Base-by-base conservation (phyloP, 1,284 basidiomycete species). In the Boletus sp. region DNA sequence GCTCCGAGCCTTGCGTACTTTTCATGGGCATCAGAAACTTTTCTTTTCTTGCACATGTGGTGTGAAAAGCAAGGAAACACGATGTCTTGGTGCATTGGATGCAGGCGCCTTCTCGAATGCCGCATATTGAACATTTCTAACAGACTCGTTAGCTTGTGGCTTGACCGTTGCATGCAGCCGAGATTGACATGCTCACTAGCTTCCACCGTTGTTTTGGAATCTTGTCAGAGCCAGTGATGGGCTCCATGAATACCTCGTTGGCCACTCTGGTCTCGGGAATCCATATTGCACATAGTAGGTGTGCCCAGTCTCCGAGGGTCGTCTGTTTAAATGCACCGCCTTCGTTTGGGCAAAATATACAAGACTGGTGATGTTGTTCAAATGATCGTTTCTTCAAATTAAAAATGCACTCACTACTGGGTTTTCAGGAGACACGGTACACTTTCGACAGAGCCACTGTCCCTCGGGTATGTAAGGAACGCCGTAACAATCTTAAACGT, bases 301-400 rank as follows among this genome's bases (percentile, higher is more conserved):
- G 97, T 0, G 95, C 93, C 97, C 97, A 99, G 64, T 95, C 91
- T 0, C 94, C 95, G 27, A 89, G 85, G 0, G 88, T 86, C 0
- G 97, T 98, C 78, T 99, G 97, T 73, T 99, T 99, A 83, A 99
- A 99, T 4, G 97, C 97, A 16, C 97, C 97, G 16, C 94, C 96
- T 76, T 98, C 94, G 66, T 94, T 95, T 0, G 97, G 97, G 71
- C 97, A 99, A 51, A 99, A 82, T 27, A 95, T 83, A 76, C 97
- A 99, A 7, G 90, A 90, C 94, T 97, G 33, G 31, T 30, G 28
- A 33, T 1, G 25, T 47, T 17, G 25, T 6, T 8, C 16, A 47
- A 9, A 21, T 37, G 4, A 9, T n/a, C n/a, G 17, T 4, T 25
- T 46, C 10, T 46, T 30, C 10, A n/a, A 31, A 21, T 9, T 37